These are phyloP conservation scores for Apiosordaria backusii DNA, from an alignment of 495 filamentous ascomycete species.

Conservation along the genomic window DNA sequence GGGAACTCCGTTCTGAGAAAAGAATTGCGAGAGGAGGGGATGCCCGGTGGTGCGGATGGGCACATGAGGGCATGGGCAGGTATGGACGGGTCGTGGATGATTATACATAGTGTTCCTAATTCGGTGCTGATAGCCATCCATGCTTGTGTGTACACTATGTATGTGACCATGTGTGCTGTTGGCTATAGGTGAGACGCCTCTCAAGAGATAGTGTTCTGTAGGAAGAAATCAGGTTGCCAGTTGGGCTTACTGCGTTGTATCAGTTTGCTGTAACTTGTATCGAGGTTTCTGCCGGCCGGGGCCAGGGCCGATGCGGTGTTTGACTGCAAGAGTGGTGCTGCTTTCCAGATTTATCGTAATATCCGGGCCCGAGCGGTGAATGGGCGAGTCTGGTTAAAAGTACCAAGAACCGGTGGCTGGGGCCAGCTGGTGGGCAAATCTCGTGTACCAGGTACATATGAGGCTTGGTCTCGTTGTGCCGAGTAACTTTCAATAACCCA, in stretches of 20 bases:
- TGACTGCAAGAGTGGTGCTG: not conserved
- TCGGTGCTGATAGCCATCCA: not conserved
- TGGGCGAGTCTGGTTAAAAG: constrained; percentile 7
- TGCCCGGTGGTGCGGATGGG: too few relatives aligned
- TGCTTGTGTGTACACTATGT: too few relatives aligned
- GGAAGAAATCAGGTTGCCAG: not conserved
- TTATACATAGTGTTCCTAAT: not conserved
- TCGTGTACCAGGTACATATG: not conserved
- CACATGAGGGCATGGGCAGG: too few relatives aligned
- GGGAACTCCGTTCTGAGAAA: constrained; percentile 1
- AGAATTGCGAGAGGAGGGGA: not conserved
- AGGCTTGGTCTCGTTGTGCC: not conserved
- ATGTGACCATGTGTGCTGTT: too few relatives aligned
- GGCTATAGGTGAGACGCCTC: too few relatives aligned
- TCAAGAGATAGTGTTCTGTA: not conserved
- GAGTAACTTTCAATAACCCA: not conserved
- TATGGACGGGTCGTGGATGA: not conserved
- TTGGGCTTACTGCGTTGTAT: not conserved
- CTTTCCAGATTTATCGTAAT: constrained; percentile 17
- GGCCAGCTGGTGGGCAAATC: not conserved
- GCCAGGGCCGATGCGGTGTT: not conserved
- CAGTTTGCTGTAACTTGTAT: not conserved
- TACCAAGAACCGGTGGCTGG: not conserved
- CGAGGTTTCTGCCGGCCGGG: not conserved
- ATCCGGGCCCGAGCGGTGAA: constrained; percentile 17